These are phyloP conservation scores for Fusarium ramigenum DNA, from an alignment of 2,329 filamentous ascomycete genomes.

Conservation along the genomic window DNA sequence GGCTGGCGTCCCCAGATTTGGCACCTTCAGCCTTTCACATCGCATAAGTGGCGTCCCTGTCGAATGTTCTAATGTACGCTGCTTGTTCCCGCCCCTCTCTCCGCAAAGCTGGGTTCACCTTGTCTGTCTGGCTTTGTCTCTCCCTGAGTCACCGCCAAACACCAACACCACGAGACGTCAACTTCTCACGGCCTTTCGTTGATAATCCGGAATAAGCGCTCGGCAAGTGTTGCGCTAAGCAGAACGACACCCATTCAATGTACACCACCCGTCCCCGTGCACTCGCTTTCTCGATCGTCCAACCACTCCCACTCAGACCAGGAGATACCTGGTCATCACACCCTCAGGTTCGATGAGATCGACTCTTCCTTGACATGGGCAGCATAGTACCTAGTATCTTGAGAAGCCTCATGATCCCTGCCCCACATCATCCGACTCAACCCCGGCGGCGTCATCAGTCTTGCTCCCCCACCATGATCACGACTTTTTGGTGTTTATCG, in stretches of 20 bases:
- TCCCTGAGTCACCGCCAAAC: conserved; percentile 12
- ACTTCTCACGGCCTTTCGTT: background rate
- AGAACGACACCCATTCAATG: conserved; percentile 29
- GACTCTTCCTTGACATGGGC: conserved; percentile 36
- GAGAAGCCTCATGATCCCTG: conserved; percentile 44
- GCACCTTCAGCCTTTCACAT: conserved; percentile 24
- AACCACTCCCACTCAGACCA: conserved; percentile 13
- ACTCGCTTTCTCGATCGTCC: conserved; percentile 24
- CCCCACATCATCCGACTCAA: conserved; percentile 44
- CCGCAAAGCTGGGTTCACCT: conserved; percentile 24
- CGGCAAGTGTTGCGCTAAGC: conserved; percentile 33
- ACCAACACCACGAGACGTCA: conserved; percentile 22
- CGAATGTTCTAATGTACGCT: conserved; percentile 24
- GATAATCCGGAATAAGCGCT: conserved; percentile 29
- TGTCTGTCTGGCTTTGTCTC: conserved; percentile 22
- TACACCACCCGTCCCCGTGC: conserved; percentile 29
- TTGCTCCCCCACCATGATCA: conserved; percentile 32
- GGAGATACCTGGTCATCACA: conserved; percentile 32
- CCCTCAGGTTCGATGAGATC: conserved; percentile 36
- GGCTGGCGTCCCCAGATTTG: conserved; percentile 32
- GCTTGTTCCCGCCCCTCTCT: conserved; percentile 30
- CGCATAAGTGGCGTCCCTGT: conserved; percentile 33
- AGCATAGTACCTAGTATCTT: conserved; percentile 33
- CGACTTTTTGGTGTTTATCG: conserved; percentile 22
- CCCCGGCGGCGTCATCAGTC: conserved; percentile 33